These are phyloP conservation scores for Cucumis melo DNA, from an alignment of 306 rosid species.

Conservation along the genomic window DNA sequence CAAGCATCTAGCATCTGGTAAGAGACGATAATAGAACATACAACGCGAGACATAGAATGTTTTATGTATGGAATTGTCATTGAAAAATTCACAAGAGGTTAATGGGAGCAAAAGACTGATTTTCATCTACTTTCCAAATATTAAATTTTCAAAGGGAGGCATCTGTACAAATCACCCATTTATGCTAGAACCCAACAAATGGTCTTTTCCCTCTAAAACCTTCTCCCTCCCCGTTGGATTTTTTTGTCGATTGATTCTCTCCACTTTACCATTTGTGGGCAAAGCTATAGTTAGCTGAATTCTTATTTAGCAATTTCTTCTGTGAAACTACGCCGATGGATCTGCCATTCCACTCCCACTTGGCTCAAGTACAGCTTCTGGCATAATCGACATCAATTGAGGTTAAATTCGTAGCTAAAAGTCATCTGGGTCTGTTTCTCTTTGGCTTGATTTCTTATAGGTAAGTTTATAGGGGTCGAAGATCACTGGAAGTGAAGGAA, in stretches of 20 bases:
- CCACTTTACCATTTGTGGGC: neutral
- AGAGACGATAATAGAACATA: no score
- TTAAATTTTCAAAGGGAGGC: no score
- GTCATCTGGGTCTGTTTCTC: conserved; percentile 15
- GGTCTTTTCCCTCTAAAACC: neutral
- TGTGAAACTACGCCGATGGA: conserved; percentile 21
- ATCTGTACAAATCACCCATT: no score
- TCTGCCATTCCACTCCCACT: conserved; percentile 22
- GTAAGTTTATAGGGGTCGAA: neutral
- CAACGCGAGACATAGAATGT: no score
- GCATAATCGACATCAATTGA: neutral
- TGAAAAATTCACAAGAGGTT: no score
- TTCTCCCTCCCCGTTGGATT: neutral
- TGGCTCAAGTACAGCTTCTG: neutral
- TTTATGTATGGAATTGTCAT: no score
- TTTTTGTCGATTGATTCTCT: neutral
- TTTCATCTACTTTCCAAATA: no score
- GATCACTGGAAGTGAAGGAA: neutral
- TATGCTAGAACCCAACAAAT: neutral
- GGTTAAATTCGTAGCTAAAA: conserved; percentile 7
- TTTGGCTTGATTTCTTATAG: conserved; percentile 1
- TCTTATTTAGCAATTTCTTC: neutral
- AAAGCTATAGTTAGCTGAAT: neutral
- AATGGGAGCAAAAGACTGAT: no score
- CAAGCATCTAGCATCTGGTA: no score